Evolutionary conservation across 1,284 basidiomycete species (phyloP), one percentile per base, ranked within the genome.

Genomic region (Trametes versicolor): DNA sequence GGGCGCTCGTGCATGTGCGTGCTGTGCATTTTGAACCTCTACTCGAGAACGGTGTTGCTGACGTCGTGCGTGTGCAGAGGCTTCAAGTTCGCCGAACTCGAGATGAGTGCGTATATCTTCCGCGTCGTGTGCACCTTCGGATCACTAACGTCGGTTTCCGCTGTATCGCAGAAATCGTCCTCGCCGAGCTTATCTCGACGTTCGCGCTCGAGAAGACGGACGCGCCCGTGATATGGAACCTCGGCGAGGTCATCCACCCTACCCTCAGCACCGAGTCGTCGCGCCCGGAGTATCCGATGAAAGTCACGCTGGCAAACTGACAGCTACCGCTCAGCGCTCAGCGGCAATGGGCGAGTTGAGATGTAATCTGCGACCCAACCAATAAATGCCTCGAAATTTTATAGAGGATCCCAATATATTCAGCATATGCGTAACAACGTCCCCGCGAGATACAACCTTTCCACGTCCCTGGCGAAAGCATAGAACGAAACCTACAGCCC

Each of bases 81-180:
- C 13, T 75, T 75, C 66, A 75, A 73, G 58, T 77, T 76, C 64
- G 71, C 76, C 6, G 70, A 76, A 61, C 64, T 77, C 25, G 76
- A 77, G 61, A 77, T 77, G 73, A 77, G 75, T 76, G 52, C 36
- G 75, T 51, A 74, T 4, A 19, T 47, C 8, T 2, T 2, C 34
- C 29, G 2, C 19, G 27, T 21, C 29, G 25, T 4, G 8, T 12
- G 3, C 25, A 15, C 2, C 25, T 13, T n/a, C n/a, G 56, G 21
- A 7, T 27, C 17, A 23, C 54, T 34, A 27, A 39, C 12, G 8
- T 23, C 12, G 19, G 1, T 4, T 3, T 32, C 4, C 8, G 29
- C 8, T 32, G 29, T 15, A 2, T 45, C 1, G 0, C 48, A 69
- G 67, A 69, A 52, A 50, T 62, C 36, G 58, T 66, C n/a, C 55